Conservation (phyloP, 1,284 basidiomycete genomes). For the Cryptococcus sp. region DNA sequence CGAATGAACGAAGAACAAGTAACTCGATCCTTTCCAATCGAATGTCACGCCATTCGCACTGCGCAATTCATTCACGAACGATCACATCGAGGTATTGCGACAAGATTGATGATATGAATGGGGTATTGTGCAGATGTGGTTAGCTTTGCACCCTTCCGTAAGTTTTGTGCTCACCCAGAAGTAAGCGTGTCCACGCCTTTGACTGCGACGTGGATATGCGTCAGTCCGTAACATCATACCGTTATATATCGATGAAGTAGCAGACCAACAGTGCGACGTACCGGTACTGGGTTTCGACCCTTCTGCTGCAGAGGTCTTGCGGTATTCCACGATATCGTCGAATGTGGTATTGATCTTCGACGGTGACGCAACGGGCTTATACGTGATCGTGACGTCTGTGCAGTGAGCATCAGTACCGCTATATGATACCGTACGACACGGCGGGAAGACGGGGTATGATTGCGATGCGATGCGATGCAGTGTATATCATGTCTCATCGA, state of each 20-base stretch:
- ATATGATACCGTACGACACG: no score
- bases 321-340: conserved; percentile 56
- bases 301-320: conserved; percentile 35
- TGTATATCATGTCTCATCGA: no score
- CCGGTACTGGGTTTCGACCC: conserved; percentile 44
- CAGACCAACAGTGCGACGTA: conserved; percentile 6
- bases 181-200: conserved; percentile 53
- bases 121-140: no score
- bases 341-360: conserved; percentile 38
- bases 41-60: conserved; percentile 52
- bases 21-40: conserved; percentile 59
- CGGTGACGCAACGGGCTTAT: conserved; percentile 40
- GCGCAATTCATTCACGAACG: conserved; percentile 6
- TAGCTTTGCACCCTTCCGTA: no score
- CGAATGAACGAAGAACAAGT: conserved; percentile 55
- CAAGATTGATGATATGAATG: neutral
- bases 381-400: conserved; percentile 57
- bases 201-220: conserved; percentile 28
- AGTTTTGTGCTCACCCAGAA: conserved; percentile 14
- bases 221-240: neutral
- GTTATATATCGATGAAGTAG: neutral
- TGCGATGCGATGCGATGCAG: no score
- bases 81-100: neutral
- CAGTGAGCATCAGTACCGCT: no score
- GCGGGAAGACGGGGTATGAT: no score